These are phyloP conservation scores for Rhodotorula sp. DNA, from an alignment of 1,284 basidiomycete species.

Conservation along the genomic window DNA sequence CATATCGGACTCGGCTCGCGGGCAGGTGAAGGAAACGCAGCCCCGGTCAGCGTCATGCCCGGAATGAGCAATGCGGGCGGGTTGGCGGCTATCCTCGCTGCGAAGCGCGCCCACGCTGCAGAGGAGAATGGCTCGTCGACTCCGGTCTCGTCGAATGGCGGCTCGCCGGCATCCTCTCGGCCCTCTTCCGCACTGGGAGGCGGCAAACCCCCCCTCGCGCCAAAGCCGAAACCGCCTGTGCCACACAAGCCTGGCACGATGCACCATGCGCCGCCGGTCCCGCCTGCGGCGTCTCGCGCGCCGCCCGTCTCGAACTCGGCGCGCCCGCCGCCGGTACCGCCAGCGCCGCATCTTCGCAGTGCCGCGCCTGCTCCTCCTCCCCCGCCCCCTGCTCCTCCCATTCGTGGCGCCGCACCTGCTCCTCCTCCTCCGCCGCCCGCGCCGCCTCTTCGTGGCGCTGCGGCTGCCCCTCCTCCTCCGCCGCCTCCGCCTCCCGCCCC, in stretches of 20 bases:
- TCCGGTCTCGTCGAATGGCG: constrained; percentile 10
- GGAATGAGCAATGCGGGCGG: constrained; percentile 51
- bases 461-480: neutral
- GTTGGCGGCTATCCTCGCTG: constrained; percentile 50
- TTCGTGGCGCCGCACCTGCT: neutral
- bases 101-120: constrained; percentile 50
- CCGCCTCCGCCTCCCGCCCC: constrained; percentile 32
- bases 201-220: constrained; percentile 40
- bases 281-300: neutral
- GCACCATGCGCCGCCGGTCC: neutral
- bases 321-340: constrained; percentile 3
- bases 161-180: constrained; percentile 21
- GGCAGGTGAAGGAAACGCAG: constrained; percentile 47
- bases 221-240: constrained; percentile 56
- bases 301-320: constrained; percentile 8
- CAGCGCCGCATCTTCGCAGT: constrained; percentile 7
- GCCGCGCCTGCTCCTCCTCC: constrained; percentile 24
- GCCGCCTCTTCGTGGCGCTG: constrained; percentile 1
- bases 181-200: constrained; percentile 22
- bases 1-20: constrained; percentile 36
- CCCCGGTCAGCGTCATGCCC: constrained; percentile 51
- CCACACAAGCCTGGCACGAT: constrained; percentile 51
- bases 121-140: constrained; percentile 22
- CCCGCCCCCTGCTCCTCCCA: constrained; percentile 28
- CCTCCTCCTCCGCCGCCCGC: constrained; percentile 19